A percentile compares a stretch with the other conserved stretches of the same genome.
phyloP scores from a whole-genome alignment of 805 yeast genomes.

The Pichia cabralensis region DNA sequence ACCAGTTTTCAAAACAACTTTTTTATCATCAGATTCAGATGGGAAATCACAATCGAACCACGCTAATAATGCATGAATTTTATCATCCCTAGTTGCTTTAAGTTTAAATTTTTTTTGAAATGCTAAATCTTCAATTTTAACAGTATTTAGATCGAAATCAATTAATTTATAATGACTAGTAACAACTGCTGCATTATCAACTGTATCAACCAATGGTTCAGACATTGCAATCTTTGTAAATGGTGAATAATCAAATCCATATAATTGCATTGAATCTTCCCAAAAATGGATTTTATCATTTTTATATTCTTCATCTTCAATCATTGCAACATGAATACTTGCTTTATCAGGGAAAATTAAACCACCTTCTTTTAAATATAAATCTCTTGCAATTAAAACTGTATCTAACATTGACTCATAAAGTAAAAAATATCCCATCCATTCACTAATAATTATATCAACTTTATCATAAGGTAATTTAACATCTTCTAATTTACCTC shows the following conservation, averaged over 20 bases:
- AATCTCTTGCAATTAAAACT: constrained; percentile 88
- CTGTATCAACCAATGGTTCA: constrained; percentile 96
- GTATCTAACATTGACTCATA: constrained; percentile 98
- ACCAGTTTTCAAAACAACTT: constrained; percentile 80
- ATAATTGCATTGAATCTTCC: constrained; percentile 65
- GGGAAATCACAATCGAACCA: constrained; percentile 97
- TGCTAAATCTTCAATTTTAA: constrained; percentile 69
- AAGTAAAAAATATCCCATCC: constrained; percentile 98
- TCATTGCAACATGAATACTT: constrained; percentile 78
- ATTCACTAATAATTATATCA: constrained; percentile 91
- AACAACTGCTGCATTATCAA: constrained; percentile 59
- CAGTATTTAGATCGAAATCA: constrained; percentile 85
- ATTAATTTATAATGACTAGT: constrained; percentile 66
- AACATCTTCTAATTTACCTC: constrained; percentile 93
- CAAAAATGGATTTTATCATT: constrained; percentile 86
- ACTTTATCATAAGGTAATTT: constrained; percentile 76
- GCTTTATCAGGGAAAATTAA: constrained; percentile 93
- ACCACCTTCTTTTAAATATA: constrained; percentile 74
- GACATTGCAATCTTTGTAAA: constrained; percentile 77
- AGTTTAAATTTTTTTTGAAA: constrained; percentile 64
- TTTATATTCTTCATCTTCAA: constrained; percentile 89
- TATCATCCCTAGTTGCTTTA: constrained; percentile 67
- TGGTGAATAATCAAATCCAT: constrained; percentile 93
- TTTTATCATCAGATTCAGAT: constrained; percentile 34
- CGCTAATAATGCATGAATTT: constrained; percentile 78